Base-by-base conservation (phyloP, 768 basidiomycete genomes). In the Tylopilus vinaceipallidus region DNA sequence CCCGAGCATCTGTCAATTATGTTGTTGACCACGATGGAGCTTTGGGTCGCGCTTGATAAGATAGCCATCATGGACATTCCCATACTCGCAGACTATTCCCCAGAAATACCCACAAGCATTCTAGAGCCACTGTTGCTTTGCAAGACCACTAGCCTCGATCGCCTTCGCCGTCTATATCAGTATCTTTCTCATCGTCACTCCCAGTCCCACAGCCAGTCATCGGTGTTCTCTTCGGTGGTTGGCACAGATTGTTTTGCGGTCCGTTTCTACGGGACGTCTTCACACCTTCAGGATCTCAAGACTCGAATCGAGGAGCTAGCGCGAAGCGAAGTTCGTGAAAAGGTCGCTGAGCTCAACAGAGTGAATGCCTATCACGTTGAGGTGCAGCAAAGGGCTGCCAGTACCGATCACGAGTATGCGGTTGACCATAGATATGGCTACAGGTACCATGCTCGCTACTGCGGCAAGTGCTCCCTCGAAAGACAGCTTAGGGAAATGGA, bases 1-100 rank as follows among this genome's bases (percentile, higher is more conserved):
- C 71, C 75, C 2, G 75, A 78, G 42, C 55, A 65, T 24, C 33
- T 64, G 6, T 79, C 77, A 0, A 45, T 73, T 2, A 75, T 81
- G 70, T 52, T 80, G 35, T 57, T 81, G 39, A 66, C 64, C 1
- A 47, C 42, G 10, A 22, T 66, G 7, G 73, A 78, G 30, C 65
- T 73, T 23, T 73, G 72, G 73, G 48, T 70, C 10, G 73, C 65
- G 0, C 49, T 74, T 6, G 73, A 73, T 46, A 64, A 52, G 9
- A 26, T 66, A 8, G 52, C 50, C 0, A 40, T 62, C 23, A 35
- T 22, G 12, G 45, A 53, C 14, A 62, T 54, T 17, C 64, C 71
- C 3, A 48, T 73, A 5, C 48, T 73, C 3, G 44, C 32, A 0
- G 54, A 70, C 1, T 73, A 67, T 35, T 63, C 66, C 8, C 73